Evolutionary conservation across 495 filamentous ascomycete genomes (phyloP).

Genomic region (Daldinia grandis): DNA sequence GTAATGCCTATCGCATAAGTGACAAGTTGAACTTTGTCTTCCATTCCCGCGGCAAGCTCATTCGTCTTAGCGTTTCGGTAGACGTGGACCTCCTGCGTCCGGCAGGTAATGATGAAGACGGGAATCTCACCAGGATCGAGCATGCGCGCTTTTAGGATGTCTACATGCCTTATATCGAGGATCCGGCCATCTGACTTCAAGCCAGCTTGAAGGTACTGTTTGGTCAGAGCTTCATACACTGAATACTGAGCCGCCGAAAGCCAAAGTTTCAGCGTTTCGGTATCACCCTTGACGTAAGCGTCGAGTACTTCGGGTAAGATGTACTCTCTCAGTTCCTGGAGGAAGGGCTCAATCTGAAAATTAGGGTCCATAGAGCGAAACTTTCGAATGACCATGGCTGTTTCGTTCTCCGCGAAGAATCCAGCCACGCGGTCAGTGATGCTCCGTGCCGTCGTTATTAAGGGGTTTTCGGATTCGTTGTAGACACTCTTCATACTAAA

Average conservation of each 20-base stretch:
- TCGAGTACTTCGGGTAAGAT: constrained; percentile 97
- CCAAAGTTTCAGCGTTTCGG: constrained; percentile 91
- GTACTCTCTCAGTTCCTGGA: constrained; percentile 95
- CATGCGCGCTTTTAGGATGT: constrained; percentile 86
- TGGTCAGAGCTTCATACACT: constrained; percentile 91
- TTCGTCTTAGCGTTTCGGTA: constrained; percentile 90
- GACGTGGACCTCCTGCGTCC: constrained; percentile 98
- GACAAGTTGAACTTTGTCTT: constrained; percentile 96
- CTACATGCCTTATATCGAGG: constrained; percentile 91
- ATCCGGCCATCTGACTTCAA: constrained; percentile 94
- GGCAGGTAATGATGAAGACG: constrained; percentile 94
- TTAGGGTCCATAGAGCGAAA: constrained; percentile 95
- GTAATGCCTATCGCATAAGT: constrained; percentile 98
- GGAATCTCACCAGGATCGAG: constrained; percentile 97
- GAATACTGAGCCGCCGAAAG: constrained; percentile 92
- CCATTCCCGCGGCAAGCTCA: constrained; percentile 95
- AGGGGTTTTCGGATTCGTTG: constrained; percentile 94
- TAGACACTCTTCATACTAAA: constrained; percentile 85
- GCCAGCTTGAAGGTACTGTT: constrained; percentile 92
- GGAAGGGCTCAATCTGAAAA: constrained; percentile 93
- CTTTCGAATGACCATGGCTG: constrained; percentile 94
- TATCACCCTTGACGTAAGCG: constrained; percentile 96
- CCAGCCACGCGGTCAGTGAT: constrained; percentile 92
- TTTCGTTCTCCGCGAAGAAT: constrained; percentile 98
- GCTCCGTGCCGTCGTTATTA: constrained; percentile 90